Percentiles rank a stretch among this genome's conserved stretches.
These are phyloP conservation scores for Beta macrorhiza DNA, from an alignment of 179 eudicot genomes.

Conservation along the genomic window DNA sequence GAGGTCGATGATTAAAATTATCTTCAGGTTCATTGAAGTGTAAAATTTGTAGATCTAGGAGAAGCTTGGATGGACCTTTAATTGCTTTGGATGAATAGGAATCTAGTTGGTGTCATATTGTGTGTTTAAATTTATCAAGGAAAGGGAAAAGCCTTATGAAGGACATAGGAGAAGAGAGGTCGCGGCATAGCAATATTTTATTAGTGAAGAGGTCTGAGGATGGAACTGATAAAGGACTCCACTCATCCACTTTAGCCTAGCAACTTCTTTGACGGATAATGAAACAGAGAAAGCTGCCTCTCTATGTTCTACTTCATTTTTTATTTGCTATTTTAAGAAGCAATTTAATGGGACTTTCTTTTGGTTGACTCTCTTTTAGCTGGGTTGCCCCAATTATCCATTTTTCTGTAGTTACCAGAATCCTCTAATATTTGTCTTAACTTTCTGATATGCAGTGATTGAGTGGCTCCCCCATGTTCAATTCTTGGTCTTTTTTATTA, in stretches of 20 bases:
- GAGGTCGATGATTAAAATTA: neutral
- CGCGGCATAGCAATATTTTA: neutral
- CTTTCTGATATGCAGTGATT: too few species aligned
- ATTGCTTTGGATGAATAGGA: neutral
- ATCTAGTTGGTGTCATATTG: neutral
- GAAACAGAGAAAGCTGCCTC: neutral
- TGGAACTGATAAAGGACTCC: neutral
- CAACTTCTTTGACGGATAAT: neutral
- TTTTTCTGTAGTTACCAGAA: too few species aligned
- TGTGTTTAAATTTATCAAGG: neutral
- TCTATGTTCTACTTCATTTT: neutral
- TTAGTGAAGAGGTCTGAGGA: neutral
- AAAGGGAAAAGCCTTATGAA: neutral
- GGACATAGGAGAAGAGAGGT: neutral
- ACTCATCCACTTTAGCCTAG: too few species aligned
- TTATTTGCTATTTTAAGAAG: neutral
- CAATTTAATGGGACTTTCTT: neutral
- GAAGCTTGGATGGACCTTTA: neutral
- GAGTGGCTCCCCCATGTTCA: too few species aligned
- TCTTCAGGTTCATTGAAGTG: neutral
- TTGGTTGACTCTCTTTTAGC: neutral
- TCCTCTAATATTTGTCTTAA: too few species aligned
- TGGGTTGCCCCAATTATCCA: too few species aligned
- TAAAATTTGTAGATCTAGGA: neutral
- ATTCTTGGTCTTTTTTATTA: too few species aligned